Evolutionary conservation across 371 early-diverging fungal genomes (phyloP), one percentile per base, ranked within the genome.

Genomic region (Phascolomyces articulosus): DNA sequence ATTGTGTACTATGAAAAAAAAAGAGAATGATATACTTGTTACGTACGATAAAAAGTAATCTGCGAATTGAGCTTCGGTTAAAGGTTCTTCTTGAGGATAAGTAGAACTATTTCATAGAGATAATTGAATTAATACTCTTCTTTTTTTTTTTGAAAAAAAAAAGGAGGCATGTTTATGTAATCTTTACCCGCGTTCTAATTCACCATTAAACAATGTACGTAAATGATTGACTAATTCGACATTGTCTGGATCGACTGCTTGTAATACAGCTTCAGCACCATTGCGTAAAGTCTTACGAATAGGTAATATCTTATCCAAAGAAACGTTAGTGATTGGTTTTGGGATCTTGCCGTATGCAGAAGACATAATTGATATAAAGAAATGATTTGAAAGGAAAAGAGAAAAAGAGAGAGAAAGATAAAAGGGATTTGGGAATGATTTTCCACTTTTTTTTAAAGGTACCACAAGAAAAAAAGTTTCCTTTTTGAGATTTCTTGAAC

Each of bases 11-110:
- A 41, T 44, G 16, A 8, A n/a, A 44, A 44, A 44, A 4, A n/a
- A 4, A 44, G 1, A 44, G 8, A 3, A 9, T 8, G 15, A 41
- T 41, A n/a, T 3, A 41, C 3, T n/a, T 16, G 15, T 4, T 16
- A 41, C 57, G 64, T 73, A 79, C 82, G 67, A 75, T 6, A 87
- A 65, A 59, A 88, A 86, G 67, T 87, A 86, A 51, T 73, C 77
- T 21, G 72, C 66, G 66, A 92, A 92, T 48, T 76, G 80, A 1
- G 72, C 68, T 11, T 60, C 63, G 48, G 74, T 73, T 60, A 91
- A 59, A 20, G 40, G 40, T 51, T 76, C 65, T 71, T 91, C 91
- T 63, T 90, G 90, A 16, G 93, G 92, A 65, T 93, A 93, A 10
- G 91, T 91, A 34, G 85, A 85, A 34, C 81, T 81, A 69, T 20